Evolutionary conservation across 129 eudicot species (phyloP).

Genomic region (Silybum marianum): DNA sequence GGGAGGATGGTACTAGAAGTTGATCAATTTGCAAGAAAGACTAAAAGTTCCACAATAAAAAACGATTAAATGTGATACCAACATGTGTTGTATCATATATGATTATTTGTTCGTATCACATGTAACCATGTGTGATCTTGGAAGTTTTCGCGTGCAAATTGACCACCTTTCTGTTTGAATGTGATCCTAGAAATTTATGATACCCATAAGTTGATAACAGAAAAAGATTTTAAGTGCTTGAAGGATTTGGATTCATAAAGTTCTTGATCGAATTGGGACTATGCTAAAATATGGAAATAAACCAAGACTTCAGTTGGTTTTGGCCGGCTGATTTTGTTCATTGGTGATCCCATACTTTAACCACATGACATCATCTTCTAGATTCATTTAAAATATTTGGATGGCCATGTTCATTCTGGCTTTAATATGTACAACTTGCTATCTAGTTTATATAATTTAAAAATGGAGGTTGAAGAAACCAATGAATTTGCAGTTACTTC

Average conservation of each 20-base stretch:
- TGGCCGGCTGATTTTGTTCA: background rate
- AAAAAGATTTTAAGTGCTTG: background rate
- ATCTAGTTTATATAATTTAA: background rate
- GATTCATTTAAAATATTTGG: background rate
- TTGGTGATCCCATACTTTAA: background rate
- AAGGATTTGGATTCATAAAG: background rate
- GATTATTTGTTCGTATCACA: background rate
- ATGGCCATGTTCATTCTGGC: background rate
- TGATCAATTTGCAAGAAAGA: background rate
- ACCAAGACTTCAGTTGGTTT: background rate
- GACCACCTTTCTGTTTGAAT: background rate
- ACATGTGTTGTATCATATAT: background rate
- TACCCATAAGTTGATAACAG: background rate
- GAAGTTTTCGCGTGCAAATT: background rate
- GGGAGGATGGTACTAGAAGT: background rate
- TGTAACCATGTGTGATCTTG: background rate
- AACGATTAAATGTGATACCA: background rate
- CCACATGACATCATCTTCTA: slow-evolving; percentile 4
- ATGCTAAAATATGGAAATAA: too few relatives aligned
- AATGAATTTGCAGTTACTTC: background rate
- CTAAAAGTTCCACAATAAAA: too few relatives aligned
- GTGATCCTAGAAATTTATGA: background rate
- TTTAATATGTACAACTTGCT: background rate
- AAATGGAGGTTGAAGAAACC: background rate
- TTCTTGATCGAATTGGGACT: background rate